Evolutionary conservation across 2,329 filamentous ascomycete species (phyloP), one percentile per base, ranked within the genome.

Genomic region (Coniochaeta hoffmannii): DNA sequence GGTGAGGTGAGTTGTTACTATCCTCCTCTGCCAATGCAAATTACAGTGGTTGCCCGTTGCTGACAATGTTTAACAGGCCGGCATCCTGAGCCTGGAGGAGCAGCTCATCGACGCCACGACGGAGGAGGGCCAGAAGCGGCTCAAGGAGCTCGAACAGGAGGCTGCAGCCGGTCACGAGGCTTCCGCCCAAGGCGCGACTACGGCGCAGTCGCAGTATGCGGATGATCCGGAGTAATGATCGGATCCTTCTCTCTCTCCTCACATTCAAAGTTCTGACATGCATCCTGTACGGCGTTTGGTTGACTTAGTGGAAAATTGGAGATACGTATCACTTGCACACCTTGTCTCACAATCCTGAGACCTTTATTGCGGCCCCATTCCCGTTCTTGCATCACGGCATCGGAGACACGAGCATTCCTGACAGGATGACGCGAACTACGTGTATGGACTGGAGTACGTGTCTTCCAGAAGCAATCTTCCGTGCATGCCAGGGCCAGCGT

Each of bases 51-150:
- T 22, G 17, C 4, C n/a, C n/a, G 17, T 51, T 11, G 49, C 49
- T 51, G 30, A 51, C 49, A 6, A 12, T 19, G n/a, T 7, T 50
- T 24, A 2, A 51, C 60, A 86, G 74, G 90, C 90, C 15, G 90
- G 89, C 35, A 93, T 97, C 77, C 73, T 99, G 61, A 96, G 89
- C 68, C 71, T 99, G 53, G 91, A 97, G 69, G 86, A 96, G 66
- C 86, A 95, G 52, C 90, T 99, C 53, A 95, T 99, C 62, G 94
- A 99, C 73, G 90, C 91, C 1, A 99, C 91, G 49, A 96, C 93
- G 2, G 87, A 91, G 66, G 86, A 94, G 68, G 92, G 92, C 3
- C 81, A 87, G 75, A 82, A 86, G 68, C 85, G 86, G 66, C 77
- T 93, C 63, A 87, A 88, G 73, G 83, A 91, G 61, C 80, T 96